Evolutionary conservation across 306 rosid genomes (phyloP), one percentile per base, ranked within the genome.

Genomic region (Argentina anserina): DNA sequence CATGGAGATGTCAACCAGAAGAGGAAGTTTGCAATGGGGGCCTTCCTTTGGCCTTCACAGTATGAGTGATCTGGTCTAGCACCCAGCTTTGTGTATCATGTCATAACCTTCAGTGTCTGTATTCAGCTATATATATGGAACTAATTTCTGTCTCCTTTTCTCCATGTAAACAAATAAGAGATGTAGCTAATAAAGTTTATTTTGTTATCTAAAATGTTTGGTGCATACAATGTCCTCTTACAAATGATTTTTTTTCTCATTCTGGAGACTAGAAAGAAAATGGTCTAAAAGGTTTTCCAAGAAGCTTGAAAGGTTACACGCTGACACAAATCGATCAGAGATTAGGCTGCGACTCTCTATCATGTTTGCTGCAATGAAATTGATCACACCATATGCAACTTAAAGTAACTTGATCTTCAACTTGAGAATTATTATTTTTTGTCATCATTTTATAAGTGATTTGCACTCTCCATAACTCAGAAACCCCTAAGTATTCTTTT

Each of bases 11-110:
- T 78, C 67, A 58, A 20, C 69, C 78, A 75, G 13, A 84, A 78
- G 83, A 75, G 83, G 75, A 75, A 81, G 47, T 81, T 75, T 55
- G 83, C 81, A 64, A 78, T 81, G 50, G 85, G 81, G 43, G 83
- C 85, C 31, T 84, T 81, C 66, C 79, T 83, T 40, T 83, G 86
- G 86, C 75, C 81, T 82, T 80, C 77, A 71, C 81, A 71, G 67
- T 69, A 17, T 31, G 43, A 74, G 9, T 45, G 33, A 67, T 67
- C 18, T 28, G 56, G 53, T 8, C 28, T 67, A 18, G 18, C 29
- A 26, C 31, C 29, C 41, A 28, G 72, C 41, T n/a, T 61, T 8
- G 34, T 33, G 42, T 18, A 33, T 61, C 67, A 34, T 14, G 21
- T 20, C 26, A 34, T 50, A 50, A 12, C 34, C 61, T 69, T 34